Evolutionary conservation across 495 filamentous ascomycete species (phyloP).

Genomic region (Thozetella sp.): DNA sequence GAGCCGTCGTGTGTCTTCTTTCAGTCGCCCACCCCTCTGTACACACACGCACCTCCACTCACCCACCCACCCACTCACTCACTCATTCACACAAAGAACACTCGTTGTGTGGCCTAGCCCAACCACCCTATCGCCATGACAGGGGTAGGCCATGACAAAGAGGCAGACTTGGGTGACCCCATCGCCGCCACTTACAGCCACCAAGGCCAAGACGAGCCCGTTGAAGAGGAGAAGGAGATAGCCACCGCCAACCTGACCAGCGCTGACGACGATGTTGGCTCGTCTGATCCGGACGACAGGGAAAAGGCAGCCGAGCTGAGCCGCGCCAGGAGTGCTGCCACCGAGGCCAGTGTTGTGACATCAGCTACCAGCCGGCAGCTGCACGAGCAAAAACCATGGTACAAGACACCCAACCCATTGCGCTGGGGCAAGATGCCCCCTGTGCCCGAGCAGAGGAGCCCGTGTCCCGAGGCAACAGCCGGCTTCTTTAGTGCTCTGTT

Average conservation of each 20-base stretch:
- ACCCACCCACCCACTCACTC: not conserved
- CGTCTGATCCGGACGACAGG: slow-evolving; percentile 6
- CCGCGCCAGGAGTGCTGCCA: slow-evolving; percentile 43
- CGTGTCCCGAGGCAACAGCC: slow-evolving; percentile 60
- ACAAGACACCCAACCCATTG: slow-evolving; percentile 63
- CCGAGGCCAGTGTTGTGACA: slow-evolving; percentile 41
- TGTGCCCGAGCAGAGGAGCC: slow-evolving; percentile 55
- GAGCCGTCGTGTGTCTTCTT: no score
- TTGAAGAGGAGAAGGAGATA: slow-evolving; percentile 10
- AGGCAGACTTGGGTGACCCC: slow-evolving; percentile 9
- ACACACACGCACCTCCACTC: no score
- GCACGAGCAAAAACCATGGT: slow-evolving; percentile 54
- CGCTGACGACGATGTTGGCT: slow-evolving; percentile 8
- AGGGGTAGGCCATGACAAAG: not conserved
- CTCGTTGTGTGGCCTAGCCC: not conserved
- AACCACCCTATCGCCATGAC: not conserved
- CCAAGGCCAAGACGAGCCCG: slow-evolving; percentile 8
- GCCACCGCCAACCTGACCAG: slow-evolving; percentile 6
- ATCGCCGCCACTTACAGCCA: slow-evolving; percentile 4
- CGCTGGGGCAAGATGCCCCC: slow-evolving; percentile 60
- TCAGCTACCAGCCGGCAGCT: slow-evolving; percentile 23
- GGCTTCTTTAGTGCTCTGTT: slow-evolving; percentile 60
- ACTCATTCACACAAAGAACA: not conserved
- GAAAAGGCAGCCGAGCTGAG: slow-evolving; percentile 30
- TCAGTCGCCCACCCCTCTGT: no score